Base-by-base conservation (phyloP, 352 stramenopile genomes). In the Phytophthora europaea region DNA sequence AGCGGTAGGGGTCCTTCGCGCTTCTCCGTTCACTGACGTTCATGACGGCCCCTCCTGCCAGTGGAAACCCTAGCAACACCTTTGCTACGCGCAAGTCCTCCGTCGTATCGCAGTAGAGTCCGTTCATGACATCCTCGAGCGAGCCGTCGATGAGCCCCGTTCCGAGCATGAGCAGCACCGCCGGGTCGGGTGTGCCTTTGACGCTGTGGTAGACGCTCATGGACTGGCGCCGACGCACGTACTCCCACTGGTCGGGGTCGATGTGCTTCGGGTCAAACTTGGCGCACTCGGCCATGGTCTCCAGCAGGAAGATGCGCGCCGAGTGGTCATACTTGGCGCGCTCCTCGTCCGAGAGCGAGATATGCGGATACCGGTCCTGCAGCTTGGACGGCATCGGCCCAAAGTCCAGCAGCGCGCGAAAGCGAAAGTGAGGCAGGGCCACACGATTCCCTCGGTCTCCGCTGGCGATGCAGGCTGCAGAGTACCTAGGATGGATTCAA, bases 91-190 rank as follows among this genome's bases (percentile, higher is more conserved):
- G 61, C 10, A 83, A 59, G 18, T 83, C 76, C 8, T 62, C 50
- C 1, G 73, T 79, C 0, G 61, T 79, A 12, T 80, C 76, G 36
- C 63, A 71, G 53, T 83, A 83, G 4, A 83, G 47, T 3, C 73
- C 76, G 36, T 63, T 68, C 65, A 81, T 79, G 59, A 81, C 66
- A 45, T 83, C 76, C 13, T 83, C 73, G 18, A 83, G 22, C 18
- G 68, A 72, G 40, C 72, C 76, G 50, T 80, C 59, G 47, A 80
- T 76, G n/a, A 78, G 58, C 4, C 67, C 73, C 13, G 66, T 70
- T 22, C 68, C 75, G 2, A 82, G 59, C 67, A 79, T 79, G 59
- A 79, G 67, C 51, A 74, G 53, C 54, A 77, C 45, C 18, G 23
- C 38, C 23, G 71, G 63, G 23, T 79, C 57, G 1, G 52, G 54